Base-by-base conservation (phyloP, 2,329 filamentous ascomycete species). In the Penicillium capsulatum region DNA sequence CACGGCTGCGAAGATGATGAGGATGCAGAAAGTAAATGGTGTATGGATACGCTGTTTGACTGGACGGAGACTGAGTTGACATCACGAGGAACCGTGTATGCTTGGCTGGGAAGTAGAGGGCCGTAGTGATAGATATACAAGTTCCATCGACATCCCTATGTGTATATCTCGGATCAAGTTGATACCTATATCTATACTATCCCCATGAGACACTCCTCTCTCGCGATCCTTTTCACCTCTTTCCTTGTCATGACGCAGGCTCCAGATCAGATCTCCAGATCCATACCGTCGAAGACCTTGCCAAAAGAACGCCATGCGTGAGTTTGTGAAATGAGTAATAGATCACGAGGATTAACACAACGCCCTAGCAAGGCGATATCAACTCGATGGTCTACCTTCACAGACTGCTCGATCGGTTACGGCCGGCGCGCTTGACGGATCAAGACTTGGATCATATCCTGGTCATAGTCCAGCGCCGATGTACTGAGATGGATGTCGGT, bases 241-340 rank as follows among this genome's bases (percentile, higher is more conserved):
- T 11, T 33, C 17, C 31, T 33, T 20, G 31, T 33, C n/a, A 5
- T 33, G n/a, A 20, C 31, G 5, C 31, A 20, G 5, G 31, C 31
- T 11, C 19, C 17, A 33, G 20, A 11, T 33, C 20, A n/a, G 20
- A n/a, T 17, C 17, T 14, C 5, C 8, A 33, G 9, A 19, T 33
- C 31, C 19, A 15, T 9, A 10, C 17, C 17, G 5, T 33, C 15
- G 31, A 33, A n/a, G 17, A 8, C 4, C 15, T 20, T 19, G 31
- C 31, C 15, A 33, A 11, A 20, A 11, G n/a, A 10, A 31, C 15
- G n/a, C 27, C 27, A 16, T 37, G 34, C 30, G 34, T 38, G 22
- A 38, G 20, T 13, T 14, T 19, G 22, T 11, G 22, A 11, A 7
- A 24, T 7, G 22, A 24, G 11, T 24, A 7, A 11, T 24, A 24